Percentiles rank a stretch among this genome's conserved stretches.
phyloP scores from a whole-genome alignment of 495 filamentous ascomycete species.

The Talaromyces adpressus region DNA sequence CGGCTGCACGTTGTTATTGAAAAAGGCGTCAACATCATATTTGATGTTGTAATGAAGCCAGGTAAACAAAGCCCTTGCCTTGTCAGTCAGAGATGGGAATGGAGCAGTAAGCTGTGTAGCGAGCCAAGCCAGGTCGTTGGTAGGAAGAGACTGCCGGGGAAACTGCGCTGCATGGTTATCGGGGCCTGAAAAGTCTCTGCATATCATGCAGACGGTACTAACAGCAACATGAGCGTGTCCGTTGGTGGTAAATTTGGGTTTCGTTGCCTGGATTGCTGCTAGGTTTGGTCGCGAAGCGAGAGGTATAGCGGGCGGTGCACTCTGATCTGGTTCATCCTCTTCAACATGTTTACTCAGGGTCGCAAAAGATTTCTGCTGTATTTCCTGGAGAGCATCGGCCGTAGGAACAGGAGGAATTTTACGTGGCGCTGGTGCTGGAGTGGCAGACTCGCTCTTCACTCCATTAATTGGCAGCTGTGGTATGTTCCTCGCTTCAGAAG shows the following conservation, averaged over 20 bases:
- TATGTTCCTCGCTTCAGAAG: slow-evolving; percentile 15
- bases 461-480: slow-evolving; percentile 11
- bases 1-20: slow-evolving; percentile 57
- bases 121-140: slow-evolving; percentile 59
- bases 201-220: slow-evolving; percentile 57
- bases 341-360: slow-evolving; percentile 27
- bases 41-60: slow-evolving; percentile 92
- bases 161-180: slow-evolving; percentile 74
- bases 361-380: slow-evolving; percentile 32
- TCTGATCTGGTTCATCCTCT: slow-evolving; percentile 12
- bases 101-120: slow-evolving; percentile 69
- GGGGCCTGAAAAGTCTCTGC: slow-evolving; percentile 79
- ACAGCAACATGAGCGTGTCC: slow-evolving; percentile 10
- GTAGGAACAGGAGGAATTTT: slow-evolving; percentile 32
- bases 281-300: slow-evolving; percentile 51
- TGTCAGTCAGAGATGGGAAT: slow-evolving; percentile 77
- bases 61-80: slow-evolving; percentile 84
- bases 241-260: slow-evolving; percentile 34
- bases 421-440: slow-evolving; percentile 11
- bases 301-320: slow-evolving; percentile 49
- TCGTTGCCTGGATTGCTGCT: slow-evolving; percentile 45
- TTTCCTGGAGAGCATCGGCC: slow-evolving; percentile 20
- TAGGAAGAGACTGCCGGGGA: slow-evolving; percentile 61
- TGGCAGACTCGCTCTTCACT: neutral
- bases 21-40: slow-evolving; percentile 76